phyloP scores from a whole-genome alignment of 495 filamentous ascomycete species.

The Jackrogersella minutella region DNA sequence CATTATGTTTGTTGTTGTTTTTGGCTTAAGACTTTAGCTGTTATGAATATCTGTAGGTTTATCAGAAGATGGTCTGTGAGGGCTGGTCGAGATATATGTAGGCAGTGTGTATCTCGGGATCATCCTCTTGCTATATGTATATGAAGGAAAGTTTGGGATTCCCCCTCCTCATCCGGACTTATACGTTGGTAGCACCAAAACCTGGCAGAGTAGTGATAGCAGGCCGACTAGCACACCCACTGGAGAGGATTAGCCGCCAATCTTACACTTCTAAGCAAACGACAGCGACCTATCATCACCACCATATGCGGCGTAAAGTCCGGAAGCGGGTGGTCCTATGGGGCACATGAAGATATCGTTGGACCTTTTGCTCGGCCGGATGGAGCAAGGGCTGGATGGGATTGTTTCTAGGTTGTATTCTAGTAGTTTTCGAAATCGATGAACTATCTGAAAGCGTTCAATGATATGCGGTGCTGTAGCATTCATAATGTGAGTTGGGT shows the following conservation, averaged over 20 bases:
- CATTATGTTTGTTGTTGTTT: conserved; percentile 10
- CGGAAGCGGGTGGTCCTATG: conserved; percentile 13
- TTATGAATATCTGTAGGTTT: no score
- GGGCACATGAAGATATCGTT: background rate
- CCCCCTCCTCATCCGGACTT: background rate
- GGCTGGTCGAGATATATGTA: no score
- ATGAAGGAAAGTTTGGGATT: background rate
- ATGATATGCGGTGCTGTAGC: background rate
- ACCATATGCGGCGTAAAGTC: conserved; percentile 28
- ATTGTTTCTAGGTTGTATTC: background rate
- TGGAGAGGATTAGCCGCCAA: background rate
- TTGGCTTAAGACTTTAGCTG: no score
- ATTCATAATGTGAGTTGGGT: conserved; percentile 4
- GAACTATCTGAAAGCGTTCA: background rate
- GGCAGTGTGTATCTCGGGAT: background rate
- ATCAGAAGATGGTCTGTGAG: no score
- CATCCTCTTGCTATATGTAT: conserved; percentile 6
- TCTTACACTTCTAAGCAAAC: conserved; percentile 5
- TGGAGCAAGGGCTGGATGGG: background rate
- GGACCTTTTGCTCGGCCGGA: background rate
- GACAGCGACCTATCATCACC: background rate
- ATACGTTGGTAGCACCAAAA: background rate
- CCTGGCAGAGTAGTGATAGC: no score
- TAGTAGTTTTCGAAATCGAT: background rate
- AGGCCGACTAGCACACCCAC: no score